Base-by-base conservation (phyloP, 192 early-diverging fungal species). In the Linnemannia elongata region DNA sequence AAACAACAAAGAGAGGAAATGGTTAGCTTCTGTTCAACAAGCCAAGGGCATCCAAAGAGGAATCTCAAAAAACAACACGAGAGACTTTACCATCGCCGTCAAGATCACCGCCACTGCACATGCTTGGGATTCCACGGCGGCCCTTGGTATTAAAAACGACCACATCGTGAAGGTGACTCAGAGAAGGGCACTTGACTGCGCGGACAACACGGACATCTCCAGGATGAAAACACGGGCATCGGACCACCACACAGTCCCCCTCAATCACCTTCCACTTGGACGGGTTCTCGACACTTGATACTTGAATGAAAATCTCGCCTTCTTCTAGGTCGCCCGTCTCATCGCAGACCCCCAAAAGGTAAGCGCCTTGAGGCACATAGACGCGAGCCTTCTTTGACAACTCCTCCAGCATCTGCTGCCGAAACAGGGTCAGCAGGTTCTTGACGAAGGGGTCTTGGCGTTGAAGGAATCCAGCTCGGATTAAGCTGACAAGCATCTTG, bases 41-140 rank as follows among this genome's bases (percentile, higher is more conserved):
- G 17, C 1, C 6, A 33, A 27, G 17, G 17, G 7, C 42, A 1
- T 18, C 6, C 38, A 76, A 20, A 12, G 27, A 15, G 60, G 2
- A 30, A 66, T 33, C 2, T 7, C n/a, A 33, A 78, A 12, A 38
- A 38, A 9, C 44, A 35, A 18, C 4, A 49, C 15, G 4, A 42
- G n/a, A 15, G 0, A 17, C 47, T 76, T 66, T 75, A 87, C 85
- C 91, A 88, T 97, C 96, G 30, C 96, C 96, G 78, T 97, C 96
- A 10, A 97, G 83, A 89, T 97, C 96, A 17, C 96, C 96, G 47
- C 96, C 96, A 75, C 91, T 91, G 75, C 96, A 94, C 93, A 93
- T 94, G 60, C 93, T 95, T 5, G 95, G 94, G 54, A 96, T 88
- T 74, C 93, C 93, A 8, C 96, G 90, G 13, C 89, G 76, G 1